Conservation (phyloP, 2,329 filamentous ascomycete species). For the Alternaria consortialis region DNA sequence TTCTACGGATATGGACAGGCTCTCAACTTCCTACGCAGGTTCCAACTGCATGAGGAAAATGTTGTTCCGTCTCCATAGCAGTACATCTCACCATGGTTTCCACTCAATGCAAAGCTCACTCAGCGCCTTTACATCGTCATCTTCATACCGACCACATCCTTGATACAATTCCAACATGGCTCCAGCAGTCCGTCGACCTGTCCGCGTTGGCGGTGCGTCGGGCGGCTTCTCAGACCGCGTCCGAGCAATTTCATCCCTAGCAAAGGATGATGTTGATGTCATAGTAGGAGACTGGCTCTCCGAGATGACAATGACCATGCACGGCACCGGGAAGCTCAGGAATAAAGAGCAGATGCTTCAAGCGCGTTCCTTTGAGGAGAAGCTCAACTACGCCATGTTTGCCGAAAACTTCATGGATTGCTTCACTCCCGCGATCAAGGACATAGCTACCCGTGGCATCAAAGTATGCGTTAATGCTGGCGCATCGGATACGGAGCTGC, state of each 20-base stretch:
- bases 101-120: not conserved
- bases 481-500: conserved; percentile 39
- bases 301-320: conserved; percentile 43
- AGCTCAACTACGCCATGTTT: conserved; percentile 40
- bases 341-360: conserved; percentile 53
- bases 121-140: not conserved
- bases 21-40: conserved; percentile 1
- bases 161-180: conserved; percentile 25
- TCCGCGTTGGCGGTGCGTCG: conserved; percentile 56
- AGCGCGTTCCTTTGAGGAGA: conserved; percentile 53
- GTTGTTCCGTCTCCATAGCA: not conserved
- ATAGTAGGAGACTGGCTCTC: conserved; percentile 47
- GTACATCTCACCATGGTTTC: not conserved
- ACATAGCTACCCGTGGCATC: conserved; percentile 39
- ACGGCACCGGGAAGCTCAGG: conserved; percentile 37
- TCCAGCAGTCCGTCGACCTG: conserved; percentile 38
- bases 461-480: conserved; percentile 47
- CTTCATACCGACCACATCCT: not conserved
- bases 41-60: not conserved
- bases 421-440: conserved; percentile 51
- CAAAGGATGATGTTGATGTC: conserved; percentile 47
- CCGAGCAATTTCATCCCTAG: conserved; percentile 54
- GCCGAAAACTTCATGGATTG: conserved; percentile 60
- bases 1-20: conserved; percentile 31
- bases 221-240: conserved; percentile 57